Conservation (phyloP, 2,329 filamentous ascomycete species). For the Neofusicoccum ribis region DNA sequence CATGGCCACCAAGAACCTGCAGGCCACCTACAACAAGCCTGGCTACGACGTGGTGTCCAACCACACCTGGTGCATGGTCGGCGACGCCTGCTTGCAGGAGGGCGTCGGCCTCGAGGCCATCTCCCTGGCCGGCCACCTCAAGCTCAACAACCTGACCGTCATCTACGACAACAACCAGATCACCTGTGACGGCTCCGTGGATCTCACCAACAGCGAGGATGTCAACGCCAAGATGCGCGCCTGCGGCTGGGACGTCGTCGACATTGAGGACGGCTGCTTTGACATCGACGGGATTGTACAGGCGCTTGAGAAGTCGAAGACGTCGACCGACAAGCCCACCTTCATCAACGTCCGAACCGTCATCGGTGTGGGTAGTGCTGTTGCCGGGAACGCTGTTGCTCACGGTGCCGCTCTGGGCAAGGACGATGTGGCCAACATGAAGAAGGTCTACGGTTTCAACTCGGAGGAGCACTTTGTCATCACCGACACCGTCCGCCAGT, state of each 20-base stretch:
- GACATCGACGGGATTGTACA: conserved; percentile 51
- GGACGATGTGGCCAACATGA: conserved; percentile 57
- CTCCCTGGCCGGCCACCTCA: conserved; percentile 56
- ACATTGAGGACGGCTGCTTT: conserved; percentile 55
- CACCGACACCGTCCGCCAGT: conserved; percentile 49
- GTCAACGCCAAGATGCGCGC: conserved; percentile 60
- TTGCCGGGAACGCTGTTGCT: conserved; percentile 52
- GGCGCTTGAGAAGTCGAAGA: conserved; percentile 49
- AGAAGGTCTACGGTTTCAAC: conserved; percentile 52
- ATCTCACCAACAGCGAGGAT: conserved; percentile 57
- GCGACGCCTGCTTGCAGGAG: conserved; percentile 61
- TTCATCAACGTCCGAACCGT: conserved; percentile 61
- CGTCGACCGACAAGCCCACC: conserved; percentile 51
- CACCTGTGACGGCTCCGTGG: conserved; percentile 59
- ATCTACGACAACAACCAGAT: conserved; percentile 64
- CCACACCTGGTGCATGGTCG: conserved; percentile 58
- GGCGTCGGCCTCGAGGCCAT: conserved; percentile 60
- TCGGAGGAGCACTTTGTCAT: conserved; percentile 51
- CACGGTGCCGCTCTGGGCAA: conserved; percentile 60
- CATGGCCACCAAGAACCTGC: conserved; percentile 58
- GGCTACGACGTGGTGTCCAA: conserved; percentile 52
- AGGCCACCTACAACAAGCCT: conserved; percentile 55
- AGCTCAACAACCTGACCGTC: conserved; percentile 57
- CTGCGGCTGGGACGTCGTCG: conserved; percentile 57
- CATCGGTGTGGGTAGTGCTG: conserved; percentile 54